Evolutionary conservation across 2,329 filamentous ascomycete genomes (phyloP), one percentile per base, ranked within the genome.

Genomic region (Claviceps sp.): DNA sequence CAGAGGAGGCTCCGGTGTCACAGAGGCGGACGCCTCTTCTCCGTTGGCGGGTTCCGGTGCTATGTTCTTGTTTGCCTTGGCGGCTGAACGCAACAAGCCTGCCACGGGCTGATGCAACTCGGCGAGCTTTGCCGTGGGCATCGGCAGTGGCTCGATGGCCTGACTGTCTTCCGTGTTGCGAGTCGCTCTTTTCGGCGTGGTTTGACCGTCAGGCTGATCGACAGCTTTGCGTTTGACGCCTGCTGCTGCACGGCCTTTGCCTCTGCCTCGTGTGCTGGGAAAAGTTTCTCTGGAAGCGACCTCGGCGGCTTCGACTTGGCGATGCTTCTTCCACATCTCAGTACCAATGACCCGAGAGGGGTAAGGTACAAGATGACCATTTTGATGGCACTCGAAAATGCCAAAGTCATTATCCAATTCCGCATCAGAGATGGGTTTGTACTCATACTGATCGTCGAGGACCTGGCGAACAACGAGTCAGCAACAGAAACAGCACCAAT

Each of bases 171-270:
- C 57, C 43, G 62, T 61, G 44, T 61, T 61, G 51, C 67, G 64
- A n/a, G 67, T 66, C 20, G 63, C 64, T 53, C 72, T 72, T 66
- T 80, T 80, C 30, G 72, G 66, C 1, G 70, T 70, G 1, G 73
- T 72, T 55, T 75, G 72, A 22, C 70, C 71, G 20, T 78, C 75
- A 1, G 68, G 69, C 54, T 74, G 72, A 30, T 71, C 72, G 14
- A 70, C 72, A 5, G 76, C 71, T 59, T 72, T 77, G 24, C 77
- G 72, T 65, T 79, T 81, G 54, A 60, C 63, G 50, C 60, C 61
- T 37, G 61, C 61, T 34, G 60, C 65, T 46, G 58, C 67, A 59
- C 57, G 62, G 49, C 62, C 68, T 62, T 60, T 63, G 57, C 51
- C 61, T 54, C 57, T 68, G 59, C 54, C 61, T 54, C 56, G 67